Evolutionary conservation across 768 basidiomycete species (phyloP).

Genomic region (Naganishia onofrii): DNA sequence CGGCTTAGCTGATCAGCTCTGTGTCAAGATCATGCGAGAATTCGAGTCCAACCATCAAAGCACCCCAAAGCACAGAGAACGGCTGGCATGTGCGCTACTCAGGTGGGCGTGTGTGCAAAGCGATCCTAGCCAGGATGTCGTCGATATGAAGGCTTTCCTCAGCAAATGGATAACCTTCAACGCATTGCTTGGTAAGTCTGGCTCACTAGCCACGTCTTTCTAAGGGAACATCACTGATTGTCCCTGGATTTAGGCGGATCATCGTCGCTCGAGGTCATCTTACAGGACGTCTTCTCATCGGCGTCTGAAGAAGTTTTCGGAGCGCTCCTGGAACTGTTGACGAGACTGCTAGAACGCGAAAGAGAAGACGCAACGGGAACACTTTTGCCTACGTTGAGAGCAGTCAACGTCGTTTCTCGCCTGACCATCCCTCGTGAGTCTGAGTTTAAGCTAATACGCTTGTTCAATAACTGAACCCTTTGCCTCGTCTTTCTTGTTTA

Average conservation of each 20-base stretch:
- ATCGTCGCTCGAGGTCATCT: background rate
- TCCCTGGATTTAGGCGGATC: background rate
- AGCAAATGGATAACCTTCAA: background rate
- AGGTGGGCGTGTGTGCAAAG: background rate
- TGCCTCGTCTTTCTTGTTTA: background rate
- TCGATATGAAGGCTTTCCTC: constrained; percentile 14
- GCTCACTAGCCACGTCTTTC: background rate
- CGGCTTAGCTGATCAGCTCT: background rate
- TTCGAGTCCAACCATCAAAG: background rate
- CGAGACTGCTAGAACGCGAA: background rate
- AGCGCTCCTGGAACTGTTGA: background rate
- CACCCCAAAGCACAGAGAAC: background rate
- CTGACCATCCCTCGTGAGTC: constrained; percentile 11
- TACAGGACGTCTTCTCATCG: constrained; percentile 17
- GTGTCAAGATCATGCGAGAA: background rate
- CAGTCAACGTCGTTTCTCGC: constrained; percentile 1
- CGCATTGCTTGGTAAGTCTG: constrained; percentile 9
- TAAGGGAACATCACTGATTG: background rate
- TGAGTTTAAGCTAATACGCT: background rate
- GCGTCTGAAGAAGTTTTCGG: constrained; percentile 2
- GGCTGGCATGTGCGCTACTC: background rate
- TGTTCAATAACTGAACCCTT: background rate
- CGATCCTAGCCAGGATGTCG: background rate
- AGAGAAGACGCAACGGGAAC: background rate
- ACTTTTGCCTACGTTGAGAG: background rate